Evolutionary conservation across 2,329 filamentous ascomycete genomes (phyloP).

Genomic region (Cytospora mali): DNA sequence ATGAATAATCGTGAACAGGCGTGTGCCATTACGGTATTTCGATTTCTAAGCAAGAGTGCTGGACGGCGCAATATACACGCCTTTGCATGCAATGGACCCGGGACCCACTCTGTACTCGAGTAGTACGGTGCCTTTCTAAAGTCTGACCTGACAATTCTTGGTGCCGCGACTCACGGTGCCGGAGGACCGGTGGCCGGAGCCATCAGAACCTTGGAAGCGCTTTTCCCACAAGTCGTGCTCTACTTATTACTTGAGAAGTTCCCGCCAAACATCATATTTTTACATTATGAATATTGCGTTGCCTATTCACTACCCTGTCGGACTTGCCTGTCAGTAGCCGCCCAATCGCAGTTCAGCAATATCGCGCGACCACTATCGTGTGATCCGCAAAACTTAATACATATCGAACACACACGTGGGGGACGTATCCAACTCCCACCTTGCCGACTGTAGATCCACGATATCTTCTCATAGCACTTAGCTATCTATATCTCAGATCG

Average conservation of each 20-base stretch:
- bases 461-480: not conserved
- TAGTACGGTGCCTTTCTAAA: conserved; percentile 13
- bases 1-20: not conserved
- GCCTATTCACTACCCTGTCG: conserved; percentile 4
- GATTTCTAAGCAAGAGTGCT: conserved; percentile 21
- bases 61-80: not conserved
- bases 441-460: not conserved
- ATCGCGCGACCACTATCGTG: conserved; percentile 25
- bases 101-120: not conserved
- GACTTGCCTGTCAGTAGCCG: conserved; percentile 12
- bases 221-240: not conserved
- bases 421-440: not conserved
- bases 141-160: not conserved
- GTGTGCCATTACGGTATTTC: not conserved
- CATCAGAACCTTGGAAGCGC: too few relatives aligned
- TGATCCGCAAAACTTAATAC: conserved; percentile 7
- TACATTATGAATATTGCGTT: not conserved
- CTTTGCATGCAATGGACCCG: too few relatives aligned
- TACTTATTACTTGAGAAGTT: not conserved
- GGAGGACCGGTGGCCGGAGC: not conserved
- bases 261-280: not conserved
- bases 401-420: conserved; percentile 12
- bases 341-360: conserved; percentile 26
- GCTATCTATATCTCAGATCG: not conserved
- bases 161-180: not conserved